These are phyloP conservation scores for Cymbidium sinense DNA, from an alignment of 106 monocot genomes.

Conservation along the genomic window DNA sequence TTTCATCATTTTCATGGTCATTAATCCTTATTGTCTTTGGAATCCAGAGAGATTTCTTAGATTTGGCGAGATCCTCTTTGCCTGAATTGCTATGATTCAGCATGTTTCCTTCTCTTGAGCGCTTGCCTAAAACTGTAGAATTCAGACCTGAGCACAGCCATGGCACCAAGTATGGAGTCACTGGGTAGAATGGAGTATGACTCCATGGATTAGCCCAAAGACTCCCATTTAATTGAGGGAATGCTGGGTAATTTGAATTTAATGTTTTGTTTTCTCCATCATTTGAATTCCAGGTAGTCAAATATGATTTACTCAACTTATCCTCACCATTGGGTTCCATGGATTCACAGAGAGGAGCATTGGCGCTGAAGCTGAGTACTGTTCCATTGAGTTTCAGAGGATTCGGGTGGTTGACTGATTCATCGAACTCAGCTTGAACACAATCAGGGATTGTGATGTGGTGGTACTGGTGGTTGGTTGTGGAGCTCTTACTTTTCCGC, in stretches of 20 bases:
- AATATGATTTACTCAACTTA: not conserved
- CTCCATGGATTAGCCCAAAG: slow-evolving; percentile 39
- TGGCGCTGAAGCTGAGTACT: slow-evolving; percentile 44
- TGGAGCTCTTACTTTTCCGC: slow-evolving; percentile 31
- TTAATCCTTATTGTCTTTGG: slow-evolving; percentile 57
- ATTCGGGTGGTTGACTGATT: slow-evolving; percentile 4
- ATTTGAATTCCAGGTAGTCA: slow-evolving; percentile 10
- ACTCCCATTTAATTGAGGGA: slow-evolving; percentile 21
- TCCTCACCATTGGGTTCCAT: slow-evolving; percentile 25
- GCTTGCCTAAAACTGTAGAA: slow-evolving; percentile 6
- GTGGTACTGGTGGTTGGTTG: not conserved
- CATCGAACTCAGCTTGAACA: slow-evolving; percentile 3
- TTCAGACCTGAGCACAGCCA: not conserved
- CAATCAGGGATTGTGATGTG: not conserved
- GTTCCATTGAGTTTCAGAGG: slow-evolving; percentile 22
- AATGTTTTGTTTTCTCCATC: slow-evolving; percentile 19
- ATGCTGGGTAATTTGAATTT: not conserved
- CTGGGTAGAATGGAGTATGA: slow-evolving; percentile 16
- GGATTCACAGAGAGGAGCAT: slow-evolving; percentile 21
- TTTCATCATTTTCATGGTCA: slow-evolving; percentile 53
- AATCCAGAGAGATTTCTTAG: slow-evolving; percentile 31
- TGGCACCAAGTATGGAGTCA: too few species aligned
- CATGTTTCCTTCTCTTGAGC: slow-evolving; percentile 11
- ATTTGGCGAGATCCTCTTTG: slow-evolving; percentile 6
- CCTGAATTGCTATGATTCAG: slow-evolving; percentile 21